These are phyloP conservation scores for Dissophora ornata DNA, from an alignment of 192 early-diverging fungal species.

Conservation along the genomic window DNA sequence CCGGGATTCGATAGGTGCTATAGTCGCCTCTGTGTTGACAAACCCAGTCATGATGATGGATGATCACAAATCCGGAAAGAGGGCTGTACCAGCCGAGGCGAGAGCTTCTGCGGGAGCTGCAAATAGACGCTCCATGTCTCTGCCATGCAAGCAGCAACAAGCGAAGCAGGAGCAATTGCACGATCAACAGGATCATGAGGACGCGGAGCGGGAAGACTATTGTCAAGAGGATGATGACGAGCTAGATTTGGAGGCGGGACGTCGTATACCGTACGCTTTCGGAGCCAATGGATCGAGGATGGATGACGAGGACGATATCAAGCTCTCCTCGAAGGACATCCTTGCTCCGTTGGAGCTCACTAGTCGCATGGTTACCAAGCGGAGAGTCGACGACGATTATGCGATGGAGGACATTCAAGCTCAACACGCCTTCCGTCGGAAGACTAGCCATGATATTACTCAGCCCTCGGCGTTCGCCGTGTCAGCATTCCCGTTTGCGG, in stretches of 20 bases:
- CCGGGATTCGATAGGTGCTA: conserved; percentile 64
- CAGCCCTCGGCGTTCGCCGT: neutral
- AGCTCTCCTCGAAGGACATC: neutral
- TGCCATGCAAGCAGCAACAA: conserved; percentile 2
- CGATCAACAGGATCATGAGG: neutral
- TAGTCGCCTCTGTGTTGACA: conserved; percentile 78
- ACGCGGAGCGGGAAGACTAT: neutral
- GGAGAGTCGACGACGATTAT: conserved; percentile 25
- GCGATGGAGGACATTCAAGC: conserved; percentile 21
- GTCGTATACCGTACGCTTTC: neutral
- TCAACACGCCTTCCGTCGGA: conserved; percentile 27
- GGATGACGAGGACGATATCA: conserved; percentile 10
- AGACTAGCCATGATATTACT: conserved; percentile 36
- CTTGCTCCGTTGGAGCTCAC: too few relatives aligned
- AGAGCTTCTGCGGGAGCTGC: neutral
- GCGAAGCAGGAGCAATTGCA: too few relatives aligned
- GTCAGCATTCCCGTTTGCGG: conserved; percentile 3
- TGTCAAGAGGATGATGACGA: conserved; percentile 10
- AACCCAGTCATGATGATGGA: conserved; percentile 90
- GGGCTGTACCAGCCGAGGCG: neutral
- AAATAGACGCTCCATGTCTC: neutral
- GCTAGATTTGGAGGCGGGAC: conserved; percentile 19
- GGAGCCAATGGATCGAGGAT: neutral
- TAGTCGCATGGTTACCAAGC: conserved; percentile 13
- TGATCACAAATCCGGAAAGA: conserved; percentile 87